A percentile compares a stretch with the other conserved stretches of the same genome.
phyloP scores from a whole-genome alignment of 1,284 basidiomycete genomes.

The Ceratobasidium papillatum region DNA sequence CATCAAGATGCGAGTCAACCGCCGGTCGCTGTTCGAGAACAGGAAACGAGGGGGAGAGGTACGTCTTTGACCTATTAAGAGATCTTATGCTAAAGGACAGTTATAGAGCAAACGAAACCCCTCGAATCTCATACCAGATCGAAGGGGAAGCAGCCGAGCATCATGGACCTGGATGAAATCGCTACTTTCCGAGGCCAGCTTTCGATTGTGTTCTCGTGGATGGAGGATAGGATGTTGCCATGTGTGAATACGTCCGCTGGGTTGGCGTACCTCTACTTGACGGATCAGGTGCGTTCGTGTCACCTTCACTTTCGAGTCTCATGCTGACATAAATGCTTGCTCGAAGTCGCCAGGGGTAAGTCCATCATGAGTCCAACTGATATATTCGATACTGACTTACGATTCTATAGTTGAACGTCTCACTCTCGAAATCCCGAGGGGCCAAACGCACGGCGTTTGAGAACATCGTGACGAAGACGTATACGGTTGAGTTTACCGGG shows the following conservation, averaged over 20 bases:
- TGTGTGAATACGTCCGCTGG: conserved; percentile 5
- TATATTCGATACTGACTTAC: background rate
- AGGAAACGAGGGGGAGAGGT: background rate
- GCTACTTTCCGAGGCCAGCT: conserved; percentile 1
- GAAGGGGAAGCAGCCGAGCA: background rate
- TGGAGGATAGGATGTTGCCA: background rate
- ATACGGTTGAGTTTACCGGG: conserved; percentile 2
- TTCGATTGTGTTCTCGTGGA: conserved; percentile 13
- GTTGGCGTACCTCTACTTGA: background rate
- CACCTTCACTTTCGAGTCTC: background rate
- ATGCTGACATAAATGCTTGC: too few relatives aligned
- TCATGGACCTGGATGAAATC: background rate
- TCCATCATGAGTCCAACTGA: too few relatives aligned
- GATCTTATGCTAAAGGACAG: too few relatives aligned
- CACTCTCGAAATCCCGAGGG: background rate
- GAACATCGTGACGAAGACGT: conserved; percentile 5
- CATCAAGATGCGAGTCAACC: background rate
- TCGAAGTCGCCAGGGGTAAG: background rate
- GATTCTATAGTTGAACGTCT: background rate
- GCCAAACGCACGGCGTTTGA: background rate
- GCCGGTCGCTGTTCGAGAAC: background rate
- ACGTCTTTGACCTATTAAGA: background rate
- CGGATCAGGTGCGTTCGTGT: background rate
- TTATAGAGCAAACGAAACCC: background rate
- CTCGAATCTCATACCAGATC: background rate